Percentiles rank a stretch among this genome's conserved stretches.
phyloP scores from a whole-genome alignment of 108 stramenopile species.

The Fragilaria crotonensis region DNA sequence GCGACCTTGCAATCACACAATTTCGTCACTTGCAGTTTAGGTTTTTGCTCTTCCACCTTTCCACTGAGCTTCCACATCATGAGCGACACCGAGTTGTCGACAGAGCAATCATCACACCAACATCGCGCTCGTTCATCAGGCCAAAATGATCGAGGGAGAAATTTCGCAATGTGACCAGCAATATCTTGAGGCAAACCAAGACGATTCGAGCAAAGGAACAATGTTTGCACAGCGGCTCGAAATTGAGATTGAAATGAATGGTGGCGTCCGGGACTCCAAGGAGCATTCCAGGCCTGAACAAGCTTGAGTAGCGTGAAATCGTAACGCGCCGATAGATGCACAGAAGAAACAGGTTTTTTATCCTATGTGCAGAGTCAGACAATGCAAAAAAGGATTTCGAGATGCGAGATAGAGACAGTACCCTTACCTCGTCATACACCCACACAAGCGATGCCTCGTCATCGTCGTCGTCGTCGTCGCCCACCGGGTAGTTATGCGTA shows the following conservation, averaged over 20 bases:
- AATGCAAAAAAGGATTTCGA: neutral
- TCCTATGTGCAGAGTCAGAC: conserved; percentile 8
- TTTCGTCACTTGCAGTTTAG: conserved; percentile 4
- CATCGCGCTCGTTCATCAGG: conserved; percentile 32
- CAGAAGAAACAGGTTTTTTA: conserved; percentile 7
- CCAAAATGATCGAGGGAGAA: conserved; percentile 39
- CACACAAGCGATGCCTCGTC: conserved; percentile 16
- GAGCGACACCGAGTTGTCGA: conserved; percentile 7
- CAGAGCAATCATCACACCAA: conserved; percentile 28
- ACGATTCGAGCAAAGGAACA: conserved; percentile 34
- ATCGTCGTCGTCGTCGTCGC: conserved; percentile 7
- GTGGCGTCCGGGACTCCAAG: conserved; percentile 44
- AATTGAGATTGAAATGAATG: conserved; percentile 26
- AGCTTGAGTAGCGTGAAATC: conserved; percentile 34
- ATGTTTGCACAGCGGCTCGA: conserved; percentile 15
- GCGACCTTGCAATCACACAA: conserved; percentile 9
- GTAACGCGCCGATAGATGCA: conserved; percentile 23
- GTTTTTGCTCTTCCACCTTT: conserved; percentile 13
- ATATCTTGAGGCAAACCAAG: conserved; percentile 34
- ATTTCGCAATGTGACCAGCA: conserved; percentile 21
- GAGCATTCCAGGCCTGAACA: conserved; percentile 29
- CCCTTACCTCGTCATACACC: conserved; percentile 24
- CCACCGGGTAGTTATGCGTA: neutral
- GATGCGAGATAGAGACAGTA: neutral
- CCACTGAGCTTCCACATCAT: conserved; percentile 3